phyloP scores from a whole-genome alignment of 257 asterid species.

The Haberlea rhodopensis region DNA sequence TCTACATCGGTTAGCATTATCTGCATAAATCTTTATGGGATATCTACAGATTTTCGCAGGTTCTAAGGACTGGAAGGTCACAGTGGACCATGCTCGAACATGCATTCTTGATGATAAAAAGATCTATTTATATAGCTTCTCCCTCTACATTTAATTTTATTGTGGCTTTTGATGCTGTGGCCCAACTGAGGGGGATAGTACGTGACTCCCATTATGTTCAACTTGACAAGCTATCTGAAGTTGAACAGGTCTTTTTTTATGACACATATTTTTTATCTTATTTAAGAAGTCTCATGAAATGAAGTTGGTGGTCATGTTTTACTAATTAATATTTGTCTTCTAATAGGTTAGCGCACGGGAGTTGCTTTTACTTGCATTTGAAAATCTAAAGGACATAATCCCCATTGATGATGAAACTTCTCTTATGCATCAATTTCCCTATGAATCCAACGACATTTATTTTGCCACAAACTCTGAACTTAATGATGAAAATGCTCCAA shows the following conservation, averaged over 20 bases:
- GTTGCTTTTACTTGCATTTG: constrained; percentile 33
- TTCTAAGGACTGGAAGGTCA: constrained; percentile 27
- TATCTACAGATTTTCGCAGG: constrained; percentile 34
- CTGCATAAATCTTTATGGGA: neutral
- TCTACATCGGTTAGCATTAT: neutral
- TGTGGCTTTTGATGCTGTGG: constrained; percentile 34
- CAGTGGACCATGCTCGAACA: constrained; percentile 38
- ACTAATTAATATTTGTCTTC: constrained; percentile 5
- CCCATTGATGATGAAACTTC: constrained; percentile 30
- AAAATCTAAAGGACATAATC: constrained; percentile 19
- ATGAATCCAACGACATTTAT: neutral
- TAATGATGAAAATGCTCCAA: constrained; percentile 1
- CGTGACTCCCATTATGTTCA: constrained; percentile 28
- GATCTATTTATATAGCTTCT: constrained; percentile 16
- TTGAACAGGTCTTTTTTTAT: constrained; percentile 26
- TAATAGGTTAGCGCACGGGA: constrained; percentile 30
- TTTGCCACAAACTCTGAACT: constrained; percentile 6
- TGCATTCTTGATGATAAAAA: constrained; percentile 32
- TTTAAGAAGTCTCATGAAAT: neutral
- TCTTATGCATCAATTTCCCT: constrained; percentile 28
- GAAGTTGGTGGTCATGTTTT: neutral
- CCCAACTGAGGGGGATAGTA: constrained; percentile 36
- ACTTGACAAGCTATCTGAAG: constrained; percentile 5
- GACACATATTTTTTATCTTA: neutral
- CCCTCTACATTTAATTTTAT: constrained; percentile 12